phyloP scores from a whole-genome alignment of 257 asterid species.

The Mentha longifolia region DNA sequence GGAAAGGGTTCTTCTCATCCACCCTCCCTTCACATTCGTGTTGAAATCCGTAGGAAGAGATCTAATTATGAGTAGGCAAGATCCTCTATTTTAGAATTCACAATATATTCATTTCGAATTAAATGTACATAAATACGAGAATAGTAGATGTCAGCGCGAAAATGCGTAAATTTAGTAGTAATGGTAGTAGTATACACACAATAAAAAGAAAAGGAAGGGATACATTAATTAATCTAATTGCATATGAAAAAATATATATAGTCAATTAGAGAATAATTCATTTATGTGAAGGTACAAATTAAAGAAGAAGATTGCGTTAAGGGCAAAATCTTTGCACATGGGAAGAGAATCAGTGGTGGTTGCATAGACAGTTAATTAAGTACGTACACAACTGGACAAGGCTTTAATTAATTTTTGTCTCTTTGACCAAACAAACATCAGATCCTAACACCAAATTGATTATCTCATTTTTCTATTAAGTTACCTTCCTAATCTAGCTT shows the following conservation, averaged over 20 bases:
- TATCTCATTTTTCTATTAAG: neutral
- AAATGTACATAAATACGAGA: neutral
- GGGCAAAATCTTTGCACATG: conserved; percentile 41
- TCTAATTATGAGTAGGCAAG: conserved; percentile 36
- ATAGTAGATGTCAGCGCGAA: too few species aligned
- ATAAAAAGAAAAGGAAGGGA: neutral
- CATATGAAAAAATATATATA: neutral
- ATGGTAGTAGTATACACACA: neutral
- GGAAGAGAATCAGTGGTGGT: conserved; percentile 36
- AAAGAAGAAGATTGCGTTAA: neutral
- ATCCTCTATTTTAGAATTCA: neutral
- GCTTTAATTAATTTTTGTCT: conserved; percentile 26
- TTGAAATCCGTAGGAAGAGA: conserved; percentile 77
- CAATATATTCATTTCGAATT: neutral
- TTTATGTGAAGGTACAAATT: neutral
- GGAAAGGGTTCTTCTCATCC: conserved; percentile 61
- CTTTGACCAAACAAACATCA: conserved; percentile 30
- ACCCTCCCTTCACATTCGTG: conserved; percentile 51
- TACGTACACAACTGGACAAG: neutral
- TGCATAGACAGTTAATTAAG: conserved; percentile 25
- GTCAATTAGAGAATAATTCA: neutral
- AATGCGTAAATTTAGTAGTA: too few species aligned
- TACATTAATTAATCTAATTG: too few species aligned
- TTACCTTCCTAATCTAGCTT: conserved; percentile 14
- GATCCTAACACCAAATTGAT: conserved; percentile 29